Base-by-base conservation (phyloP, 2,329 filamentous ascomycete species). In the Epichloe brachyelytri region DNA sequence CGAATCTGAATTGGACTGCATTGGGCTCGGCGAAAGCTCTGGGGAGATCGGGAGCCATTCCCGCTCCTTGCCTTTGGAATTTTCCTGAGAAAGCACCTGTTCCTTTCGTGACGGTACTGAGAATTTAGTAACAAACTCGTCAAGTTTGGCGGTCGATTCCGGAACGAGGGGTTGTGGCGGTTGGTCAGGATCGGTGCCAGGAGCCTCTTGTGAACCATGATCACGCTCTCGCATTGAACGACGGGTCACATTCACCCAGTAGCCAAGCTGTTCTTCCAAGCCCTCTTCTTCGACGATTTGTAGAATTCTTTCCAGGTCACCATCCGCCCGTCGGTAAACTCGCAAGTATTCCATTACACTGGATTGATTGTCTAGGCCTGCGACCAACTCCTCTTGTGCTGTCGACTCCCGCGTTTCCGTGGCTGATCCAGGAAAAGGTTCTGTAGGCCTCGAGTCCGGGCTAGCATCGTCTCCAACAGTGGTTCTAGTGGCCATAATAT, bases 241-340 rank as follows among this genome's bases (percentile, higher is more conserved):
- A 4, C 58, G 70, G 54, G 80, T 78, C 22, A 78, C 68, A 34
- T 73, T 70, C 11, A 83, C 72, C 71, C 81, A 79, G 62, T 80
- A 79, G 11, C 71, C 69, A 36, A 86, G 71, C 47, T 77, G 75
- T 11, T 79, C 76, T 51, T 77, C 71, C 2, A 79, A 71, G 4
- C 76, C 73, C 57, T 85, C 80, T 38, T 79, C 74, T 39, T 76
- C 73, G 34, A 85, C 80, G 20, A 86, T 79, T 40, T 73, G 69
- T 3, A 83, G 57, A 26, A 86, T 79, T 53, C 72, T 74, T 37
- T 77, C 71, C 0, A 75, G 74, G 57, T 85, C 74, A 4, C 81
- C 81, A 43, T 74, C 73, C 1, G 80, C 80, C 51, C 77, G 76
- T 41, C 74, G 71, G 64, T 80, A 83, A 38, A 78, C 81, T 51